Evolutionary conservation across 345 rosid genomes (phyloP).

Genomic region (Heritiera littoralis): DNA sequence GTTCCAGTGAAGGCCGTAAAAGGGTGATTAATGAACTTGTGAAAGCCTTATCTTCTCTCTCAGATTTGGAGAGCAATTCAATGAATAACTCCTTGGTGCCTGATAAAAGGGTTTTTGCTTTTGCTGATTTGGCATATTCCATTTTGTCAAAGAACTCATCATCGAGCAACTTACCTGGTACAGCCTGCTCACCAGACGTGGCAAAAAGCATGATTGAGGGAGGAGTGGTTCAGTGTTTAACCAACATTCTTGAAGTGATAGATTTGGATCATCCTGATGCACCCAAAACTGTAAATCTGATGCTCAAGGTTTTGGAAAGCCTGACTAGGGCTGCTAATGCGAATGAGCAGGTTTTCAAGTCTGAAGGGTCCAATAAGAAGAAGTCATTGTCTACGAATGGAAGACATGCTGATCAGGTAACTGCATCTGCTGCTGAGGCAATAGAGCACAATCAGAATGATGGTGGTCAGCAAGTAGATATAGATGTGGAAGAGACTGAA

Average conservation of each 20-base stretch:
- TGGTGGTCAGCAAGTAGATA: slow-evolving; percentile 45
- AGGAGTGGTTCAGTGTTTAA: slow-evolving; percentile 76
- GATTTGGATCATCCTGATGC: slow-evolving; percentile 98
- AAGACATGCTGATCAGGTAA: slow-evolving; percentile 50
- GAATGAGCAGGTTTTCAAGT: slow-evolving; percentile 67
- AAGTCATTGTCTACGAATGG: slow-evolving; percentile 48
- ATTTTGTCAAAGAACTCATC: slow-evolving; percentile 85
- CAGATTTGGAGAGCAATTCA: slow-evolving; percentile 67
- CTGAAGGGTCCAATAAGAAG: slow-evolving; percentile 65
- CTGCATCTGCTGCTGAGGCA: slow-evolving; percentile 45
- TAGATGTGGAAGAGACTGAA: slow-evolving; percentile 46
- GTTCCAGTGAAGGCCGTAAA: slow-evolving; percentile 91
- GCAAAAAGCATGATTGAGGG: slow-evolving; percentile 97
- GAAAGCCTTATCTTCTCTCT: slow-evolving; percentile 69
- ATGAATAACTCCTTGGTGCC: slow-evolving; percentile 58
- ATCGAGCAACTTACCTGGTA: slow-evolving; percentile 76
- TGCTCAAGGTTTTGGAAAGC: slow-evolving; percentile 84
- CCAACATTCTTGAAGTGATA: slow-evolving; percentile 75
- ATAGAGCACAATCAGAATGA: slow-evolving; percentile 49
- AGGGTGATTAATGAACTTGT: slow-evolving; percentile 84
- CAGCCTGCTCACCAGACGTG: slow-evolving; percentile 86
- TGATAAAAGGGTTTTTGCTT: slow-evolving; percentile 72
- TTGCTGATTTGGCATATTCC: slow-evolving; percentile 77
- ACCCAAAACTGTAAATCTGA: slow-evolving; percentile 79
- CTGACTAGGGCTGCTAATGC: slow-evolving; percentile 93